Conservation (phyloP, 176 grass and related monocot genomes). For the Carex cristatella region DNA sequence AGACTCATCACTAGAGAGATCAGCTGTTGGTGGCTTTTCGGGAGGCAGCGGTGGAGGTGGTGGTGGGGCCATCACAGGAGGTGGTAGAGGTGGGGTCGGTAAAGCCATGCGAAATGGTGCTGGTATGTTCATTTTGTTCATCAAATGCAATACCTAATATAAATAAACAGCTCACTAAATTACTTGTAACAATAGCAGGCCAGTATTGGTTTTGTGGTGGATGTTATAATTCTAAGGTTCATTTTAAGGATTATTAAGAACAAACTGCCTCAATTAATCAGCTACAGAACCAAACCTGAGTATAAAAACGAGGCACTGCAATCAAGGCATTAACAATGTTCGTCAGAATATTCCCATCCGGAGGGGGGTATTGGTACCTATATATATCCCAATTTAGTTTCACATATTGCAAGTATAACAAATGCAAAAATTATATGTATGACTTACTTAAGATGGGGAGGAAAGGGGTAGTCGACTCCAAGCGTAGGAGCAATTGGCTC, state of each 20-base stretch:
- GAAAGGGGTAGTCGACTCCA: conserved; percentile 88
- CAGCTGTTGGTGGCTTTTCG: conserved; percentile 33
- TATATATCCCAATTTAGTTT: conserved; percentile 12
- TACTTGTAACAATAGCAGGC: neutral
- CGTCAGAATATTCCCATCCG: conserved; percentile 90
- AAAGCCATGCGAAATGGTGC: conserved; percentile 96
- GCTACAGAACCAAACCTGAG: conserved; percentile 52
- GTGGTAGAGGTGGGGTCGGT: conserved; percentile 74
- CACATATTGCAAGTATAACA: neutral
- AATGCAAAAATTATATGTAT: neutral
- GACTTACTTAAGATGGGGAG: conserved; percentile 85
- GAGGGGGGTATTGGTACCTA: conserved; percentile 88
- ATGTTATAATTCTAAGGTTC: neutral
- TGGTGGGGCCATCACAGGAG: conserved; percentile 42
- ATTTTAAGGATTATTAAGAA: neutral
- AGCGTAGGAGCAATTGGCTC: conserved; percentile 76
- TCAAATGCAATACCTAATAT: conserved; percentile 83
- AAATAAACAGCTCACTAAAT: neutral
- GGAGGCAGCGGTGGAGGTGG: conserved; percentile 36
- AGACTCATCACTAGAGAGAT: conserved; percentile 87
- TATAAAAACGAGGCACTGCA: conserved; percentile 87
- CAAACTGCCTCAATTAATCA: neutral
- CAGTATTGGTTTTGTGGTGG: neutral
- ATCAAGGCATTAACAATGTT: conserved; percentile 91
- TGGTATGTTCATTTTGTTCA: conserved; percentile 98